Base-by-base conservation (phyloP, 371 early-diverging fungal species). In the Mortierella sp. region DNA sequence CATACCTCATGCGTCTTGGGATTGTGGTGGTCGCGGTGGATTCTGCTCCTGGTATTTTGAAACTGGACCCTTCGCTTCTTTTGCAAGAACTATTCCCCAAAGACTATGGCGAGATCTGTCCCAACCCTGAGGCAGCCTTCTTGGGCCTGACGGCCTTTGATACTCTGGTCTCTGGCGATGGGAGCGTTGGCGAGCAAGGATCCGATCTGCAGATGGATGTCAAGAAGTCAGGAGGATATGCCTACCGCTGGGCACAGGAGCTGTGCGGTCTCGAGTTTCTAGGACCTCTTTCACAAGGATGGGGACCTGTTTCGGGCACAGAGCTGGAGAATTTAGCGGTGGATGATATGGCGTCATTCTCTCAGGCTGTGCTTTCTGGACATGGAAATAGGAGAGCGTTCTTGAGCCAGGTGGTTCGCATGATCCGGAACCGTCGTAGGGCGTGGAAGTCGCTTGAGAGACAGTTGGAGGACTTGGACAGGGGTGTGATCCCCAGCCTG, bases 161-260 rank as follows among this genome's bases (percentile, higher is more conserved):
- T 35, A 77, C 82, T 4, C 63, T 82, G 54, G 43, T 82, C 46
- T 82, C 82, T n/a, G 54, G 72, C 4, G 74, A 77, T 70, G 82
- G 77, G 8, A 72, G 60, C n/a, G 71, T 70, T 32, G 82, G 82
- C 35, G 78, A 82, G 16, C 82, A 77, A 63, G 75, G 75, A 65
- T 77, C 78, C 0, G 82, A 82, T 60, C 60, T 82, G 24, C 72
- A 77, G 44, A 16, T 82, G 72, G 77, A 82, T 63, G 44, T 70
- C 18, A 74, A 74, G 5, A 58, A 77, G n/a, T 54, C 82, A 35
- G 82, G 78, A 32, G 82, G 82, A 35, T 82, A 82, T 72, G 82
- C 82, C 24, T 82, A 75, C 78, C 71, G 82, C 35, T 82, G 82
- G 82, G 82, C 82, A 29, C 82, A 82, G 75, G 82, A 82, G 41